phyloP scores from a whole-genome alignment of 352 stramenopile genomes.

The Globisporangium echinulatum region DNA sequence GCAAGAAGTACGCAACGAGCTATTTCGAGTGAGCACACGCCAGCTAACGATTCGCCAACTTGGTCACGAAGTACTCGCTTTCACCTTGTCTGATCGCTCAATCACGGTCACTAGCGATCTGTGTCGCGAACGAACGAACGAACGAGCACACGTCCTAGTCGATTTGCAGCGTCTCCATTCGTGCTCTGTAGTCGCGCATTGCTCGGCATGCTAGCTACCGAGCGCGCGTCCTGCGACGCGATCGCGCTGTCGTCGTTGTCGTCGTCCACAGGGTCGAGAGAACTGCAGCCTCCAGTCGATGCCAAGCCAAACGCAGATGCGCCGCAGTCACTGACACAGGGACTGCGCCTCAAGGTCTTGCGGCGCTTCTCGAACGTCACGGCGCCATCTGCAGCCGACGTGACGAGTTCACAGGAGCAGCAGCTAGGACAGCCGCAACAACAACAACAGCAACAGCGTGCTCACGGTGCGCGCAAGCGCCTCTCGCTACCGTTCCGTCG shows the following conservation, averaged over 20 bases:
- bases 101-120: no score
- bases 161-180: no score
- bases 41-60: no score
- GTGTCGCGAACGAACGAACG: no score
- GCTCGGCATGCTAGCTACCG: no score
- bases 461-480: constrained; percentile 2
- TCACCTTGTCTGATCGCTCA: no score
- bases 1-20: no score
- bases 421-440: neutral
- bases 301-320: neutral
- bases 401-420: neutral
- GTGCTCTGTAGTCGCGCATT: no score
- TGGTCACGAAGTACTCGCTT: no score
- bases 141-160: no score
- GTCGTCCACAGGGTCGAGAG: neutral
- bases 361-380: constrained; percentile 3
- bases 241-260: neutral
- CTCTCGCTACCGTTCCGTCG: constrained; percentile 11
- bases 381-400: neutral
- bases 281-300: neutral
- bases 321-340: neutral
- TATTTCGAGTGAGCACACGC: no score
- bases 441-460: neutral
- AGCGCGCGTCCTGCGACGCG: no score
- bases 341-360: neutral